phyloP scores from a whole-genome alignment of 106 monocot genomes.

The Dioscorea alata region DNA sequence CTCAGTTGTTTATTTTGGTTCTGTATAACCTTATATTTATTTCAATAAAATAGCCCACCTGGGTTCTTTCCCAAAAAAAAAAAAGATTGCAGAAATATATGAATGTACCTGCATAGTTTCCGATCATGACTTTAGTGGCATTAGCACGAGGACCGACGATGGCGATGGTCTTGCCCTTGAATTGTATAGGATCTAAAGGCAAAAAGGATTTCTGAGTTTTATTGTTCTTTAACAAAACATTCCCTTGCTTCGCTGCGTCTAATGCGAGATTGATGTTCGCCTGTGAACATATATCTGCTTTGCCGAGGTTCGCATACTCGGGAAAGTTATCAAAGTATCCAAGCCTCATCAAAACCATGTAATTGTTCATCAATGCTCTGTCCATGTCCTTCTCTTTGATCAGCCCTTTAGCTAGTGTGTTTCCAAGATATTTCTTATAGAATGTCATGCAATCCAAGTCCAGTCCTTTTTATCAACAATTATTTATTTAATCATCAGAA shows the following conservation, averaged over 20 bases:
- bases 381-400: conserved; percentile 18
- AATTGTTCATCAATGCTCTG: conserved; percentile 11
- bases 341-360: conserved; percentile 16
- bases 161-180: conserved; percentile 13
- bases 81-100: background rate
- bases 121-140: conserved; percentile 19
- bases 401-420: background rate
- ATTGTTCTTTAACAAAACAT: conserved; percentile 23
- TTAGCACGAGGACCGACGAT: conserved; percentile 26
- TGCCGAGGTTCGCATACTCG: background rate
- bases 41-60: too few relatives aligned
- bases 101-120: conserved; percentile 20
- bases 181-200: background rate
- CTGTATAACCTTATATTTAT: too few relatives aligned
- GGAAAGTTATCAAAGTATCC: conserved; percentile 16
- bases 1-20: too few relatives aligned
- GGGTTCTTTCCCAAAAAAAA: background rate
- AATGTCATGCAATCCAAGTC: conserved; percentile 18
- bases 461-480: conserved; percentile 13
- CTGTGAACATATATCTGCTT: conserved; percentile 1
- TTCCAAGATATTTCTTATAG: background rate
- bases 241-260: conserved; percentile 18
- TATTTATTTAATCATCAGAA: background rate
- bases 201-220: background rate
- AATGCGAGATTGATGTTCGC: conserved; percentile 6